phyloP scores from a whole-genome alignment of 768 basidiomycete genomes.

The Rhodosporidiobolus sp. region DNA sequence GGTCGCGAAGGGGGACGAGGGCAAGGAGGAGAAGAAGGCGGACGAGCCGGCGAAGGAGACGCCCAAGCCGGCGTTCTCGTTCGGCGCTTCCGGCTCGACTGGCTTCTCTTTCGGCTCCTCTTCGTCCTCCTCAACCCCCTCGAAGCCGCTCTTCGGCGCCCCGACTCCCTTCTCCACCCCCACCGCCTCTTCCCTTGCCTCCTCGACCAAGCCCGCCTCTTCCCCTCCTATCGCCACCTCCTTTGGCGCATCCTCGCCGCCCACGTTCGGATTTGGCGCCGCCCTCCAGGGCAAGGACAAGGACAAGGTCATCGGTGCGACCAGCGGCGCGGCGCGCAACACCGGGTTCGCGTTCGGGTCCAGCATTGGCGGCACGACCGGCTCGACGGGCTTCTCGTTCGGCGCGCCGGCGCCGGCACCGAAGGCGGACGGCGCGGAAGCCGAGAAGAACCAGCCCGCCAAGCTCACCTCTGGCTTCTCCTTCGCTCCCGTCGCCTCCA shows the following conservation, averaged over 20 bases:
- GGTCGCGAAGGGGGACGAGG: constrained; percentile 47
- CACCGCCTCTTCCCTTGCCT: background rate
- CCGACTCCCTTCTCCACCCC: constrained; percentile 24
- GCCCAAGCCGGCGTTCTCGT: constrained; percentile 5
- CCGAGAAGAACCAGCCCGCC: constrained; percentile 14
- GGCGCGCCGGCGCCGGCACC: background rate
- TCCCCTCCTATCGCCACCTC: constrained; percentile 36
- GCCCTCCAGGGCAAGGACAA: constrained; percentile 28
- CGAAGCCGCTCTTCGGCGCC: constrained; percentile 5
- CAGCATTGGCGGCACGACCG: constrained; percentile 3
- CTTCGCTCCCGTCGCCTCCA: background rate
- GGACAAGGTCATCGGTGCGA: constrained; percentile 7
- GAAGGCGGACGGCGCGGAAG: background rate
- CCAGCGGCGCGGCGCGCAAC: constrained; percentile 1
- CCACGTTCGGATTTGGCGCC: constrained; percentile 36
- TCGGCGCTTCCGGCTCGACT: constrained; percentile 28
- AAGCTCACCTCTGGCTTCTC: constrained; percentile 17
- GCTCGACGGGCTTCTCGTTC: constrained; percentile 16
- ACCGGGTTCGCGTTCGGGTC: constrained; percentile 28
- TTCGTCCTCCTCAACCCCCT: background rate
- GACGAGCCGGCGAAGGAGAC: constrained; percentile 38
- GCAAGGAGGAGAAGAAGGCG: constrained; percentile 35
- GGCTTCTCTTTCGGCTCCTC: constrained; percentile 2
- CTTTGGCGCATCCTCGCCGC: constrained; percentile 30
- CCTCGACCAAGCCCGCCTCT: constrained; percentile 8